Evolutionary conservation across 495 filamentous ascomycete genomes (phyloP).

Genomic region (Tuber microsphaerosporum): DNA sequence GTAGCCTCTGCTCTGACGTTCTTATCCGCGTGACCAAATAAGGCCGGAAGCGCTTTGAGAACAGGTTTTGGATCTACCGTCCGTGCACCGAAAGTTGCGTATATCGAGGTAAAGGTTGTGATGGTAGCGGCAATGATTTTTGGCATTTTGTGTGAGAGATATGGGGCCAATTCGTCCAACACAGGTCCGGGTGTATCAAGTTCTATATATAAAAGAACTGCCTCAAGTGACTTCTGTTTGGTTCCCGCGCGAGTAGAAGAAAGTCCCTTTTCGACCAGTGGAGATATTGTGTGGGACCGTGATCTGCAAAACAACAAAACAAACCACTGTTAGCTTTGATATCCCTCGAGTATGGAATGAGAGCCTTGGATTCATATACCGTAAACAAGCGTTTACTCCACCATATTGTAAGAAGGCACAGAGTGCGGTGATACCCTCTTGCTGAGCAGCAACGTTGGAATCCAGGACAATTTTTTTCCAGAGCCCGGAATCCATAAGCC

Average conservation of each 20-base stretch:
- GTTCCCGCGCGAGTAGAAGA: conserved; percentile 76
- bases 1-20: conserved; percentile 94
- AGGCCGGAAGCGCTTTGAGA: conserved; percentile 83
- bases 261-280: conserved; percentile 88
- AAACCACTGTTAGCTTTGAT: conserved; percentile 19
- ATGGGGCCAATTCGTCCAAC: conserved; percentile 82
- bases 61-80: conserved; percentile 92
- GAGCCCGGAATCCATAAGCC: conserved; percentile 72
- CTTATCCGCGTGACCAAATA: conserved; percentile 94
- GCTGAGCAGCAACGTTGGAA: conserved; percentile 95
- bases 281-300: conserved; percentile 61
- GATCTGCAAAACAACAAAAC: conserved; percentile 50
- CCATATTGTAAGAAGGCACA: conserved; percentile 87
- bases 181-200: conserved; percentile 77
- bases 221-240: conserved; percentile 80
- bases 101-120: conserved; percentile 70
- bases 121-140: conserved; percentile 87
- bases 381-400: conserved; percentile 66
- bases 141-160: conserved; percentile 81
- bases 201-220: conserved; percentile 80
- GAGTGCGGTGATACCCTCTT: conserved; percentile 78
- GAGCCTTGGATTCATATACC: conserved; percentile 45
- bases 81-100: conserved; percentile 89
- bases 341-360: conserved; percentile 10
- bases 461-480: conserved; percentile 92